These are phyloP conservation scores for Paxillus ammoniavirescens DNA, from an alignment of 768 basidiomycete species.

Conservation along the genomic window DNA sequence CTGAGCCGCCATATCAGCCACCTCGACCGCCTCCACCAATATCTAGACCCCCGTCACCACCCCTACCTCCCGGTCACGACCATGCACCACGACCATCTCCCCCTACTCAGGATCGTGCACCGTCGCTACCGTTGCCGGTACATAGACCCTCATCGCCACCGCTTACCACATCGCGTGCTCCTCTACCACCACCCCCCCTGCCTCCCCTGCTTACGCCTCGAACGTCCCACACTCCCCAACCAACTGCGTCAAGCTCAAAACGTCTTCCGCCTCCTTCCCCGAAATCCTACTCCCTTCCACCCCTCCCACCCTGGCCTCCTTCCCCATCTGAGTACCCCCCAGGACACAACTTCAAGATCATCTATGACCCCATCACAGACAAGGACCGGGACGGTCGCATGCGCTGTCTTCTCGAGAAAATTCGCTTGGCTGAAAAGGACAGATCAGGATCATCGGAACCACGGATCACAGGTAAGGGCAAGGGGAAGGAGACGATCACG, in stretches of 20 bases:
- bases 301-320: constrained; percentile 56
- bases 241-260: constrained; percentile 29
- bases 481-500: constrained; percentile 56
- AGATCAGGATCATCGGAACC: constrained; percentile 24
- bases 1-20: constrained; percentile 24
- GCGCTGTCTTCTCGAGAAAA: constrained; percentile 40
- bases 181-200: constrained; percentile 28
- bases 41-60: constrained; percentile 27
- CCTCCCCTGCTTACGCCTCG: constrained; percentile 9
- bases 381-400: constrained; percentile 40
- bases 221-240: constrained; percentile 26
- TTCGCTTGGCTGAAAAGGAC: constrained; percentile 33
- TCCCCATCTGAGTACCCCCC: constrained; percentile 46
- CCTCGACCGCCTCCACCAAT: constrained; percentile 25
- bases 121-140: constrained; percentile 19
- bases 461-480: constrained; percentile 60
- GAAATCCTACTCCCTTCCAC: constrained; percentile 39
- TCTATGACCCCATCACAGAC: constrained; percentile 62
- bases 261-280: constrained; percentile 22
- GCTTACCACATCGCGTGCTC: constrained; percentile 23
- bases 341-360: constrained; percentile 54
- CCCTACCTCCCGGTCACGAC: constrained; percentile 8
- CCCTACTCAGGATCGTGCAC: constrained; percentile 10
- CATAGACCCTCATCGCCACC: constrained; percentile 25
- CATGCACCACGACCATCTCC: constrained; percentile 23